Evolutionary conservation across 75 land plant species (phyloP), one percentile per base, ranked within the genome.

Genomic region (Pinus taeda): DNA sequence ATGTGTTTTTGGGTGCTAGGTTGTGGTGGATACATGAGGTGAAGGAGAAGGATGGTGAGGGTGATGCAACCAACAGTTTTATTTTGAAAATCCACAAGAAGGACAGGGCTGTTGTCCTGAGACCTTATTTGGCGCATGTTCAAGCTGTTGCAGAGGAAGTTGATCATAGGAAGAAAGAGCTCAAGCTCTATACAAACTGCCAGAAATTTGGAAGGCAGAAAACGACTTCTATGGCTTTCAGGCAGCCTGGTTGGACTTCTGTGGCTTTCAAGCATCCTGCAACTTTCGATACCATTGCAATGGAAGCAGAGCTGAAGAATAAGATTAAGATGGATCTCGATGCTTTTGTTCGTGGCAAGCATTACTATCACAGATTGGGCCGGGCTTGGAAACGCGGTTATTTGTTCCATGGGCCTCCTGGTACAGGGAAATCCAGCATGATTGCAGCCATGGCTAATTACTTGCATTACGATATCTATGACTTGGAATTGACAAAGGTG

Each of bases 401-500:
- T 33, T 33, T 33, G 2, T 33, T 33, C 33, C 2, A 33, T 33
- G 33, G 33, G 33, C 33, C 33, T 33, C 33, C 33, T 33, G 33
- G 33, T 1, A 33, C 33, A 33, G 33, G 33, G 33, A 33, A 33
- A 33, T 33, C 33, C 33, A 33, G 33, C 33, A 33, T 33, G 33
- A 33, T 33, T 33, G 33, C 33, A 33, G 33, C 33, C 33, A 33
- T 33, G 33, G 33, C 33, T 33, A 33, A 33, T 94, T 94, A 56
- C 83, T 90, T 20, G 92, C 88, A 58, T 94, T 93, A 81, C 82
- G 95, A 94, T 63, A 77, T 94, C 60, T 94, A 94, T 75, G 93
- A 92, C 60, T 9, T 94, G 67, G 92, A 94, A 75, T 71, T 92
- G 30, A 81, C 71, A 37, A 78, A 78, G 83, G 80, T 89, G 65